A percentile compares a stretch with the other conserved stretches of the same genome.
Evolutionary conservation across 495 filamentous ascomycete species (phyloP).

Genomic region (Penicillium goetzii): DNA sequence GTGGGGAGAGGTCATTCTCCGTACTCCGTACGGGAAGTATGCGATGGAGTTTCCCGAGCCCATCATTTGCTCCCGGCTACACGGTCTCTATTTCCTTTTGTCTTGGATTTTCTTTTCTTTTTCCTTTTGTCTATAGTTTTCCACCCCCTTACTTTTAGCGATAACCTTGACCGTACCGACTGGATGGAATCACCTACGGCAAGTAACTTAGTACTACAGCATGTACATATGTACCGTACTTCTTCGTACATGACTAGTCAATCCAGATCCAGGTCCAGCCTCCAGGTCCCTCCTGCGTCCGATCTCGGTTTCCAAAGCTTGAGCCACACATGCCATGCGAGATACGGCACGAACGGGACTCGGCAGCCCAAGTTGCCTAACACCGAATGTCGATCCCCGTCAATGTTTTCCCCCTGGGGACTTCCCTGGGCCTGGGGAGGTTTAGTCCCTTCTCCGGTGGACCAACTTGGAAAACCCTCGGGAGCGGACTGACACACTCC

Average conservation of each 20-base stretch:
- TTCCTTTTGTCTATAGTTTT: neutral
- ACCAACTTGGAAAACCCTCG: neutral
- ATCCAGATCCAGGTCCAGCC: neutral
- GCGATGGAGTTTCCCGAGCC: slow-evolving; percentile 1
- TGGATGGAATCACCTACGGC: neutral
- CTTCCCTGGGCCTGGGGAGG: neutral
- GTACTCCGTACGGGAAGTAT: slow-evolving; percentile 1
- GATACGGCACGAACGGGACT: slow-evolving; percentile 31
- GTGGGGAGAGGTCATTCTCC: neutral
- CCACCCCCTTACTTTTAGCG: neutral
- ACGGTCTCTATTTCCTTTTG: neutral
- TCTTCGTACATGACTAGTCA: neutral
- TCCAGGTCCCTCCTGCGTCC: neutral
- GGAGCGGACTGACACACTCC: neutral
- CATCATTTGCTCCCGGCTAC: slow-evolving; percentile 6
- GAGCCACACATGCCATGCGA: slow-evolving; percentile 28
- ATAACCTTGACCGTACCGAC: slow-evolving; percentile 2
- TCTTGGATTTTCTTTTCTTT: neutral
- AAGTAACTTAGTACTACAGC: neutral
- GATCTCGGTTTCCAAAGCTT: slow-evolving; percentile 16
- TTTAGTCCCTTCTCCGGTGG: slow-evolving; percentile 7
- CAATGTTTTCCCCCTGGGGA: slow-evolving; percentile 3
- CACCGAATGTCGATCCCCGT: slow-evolving; percentile 20
- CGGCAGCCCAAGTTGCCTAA: slow-evolving; percentile 26
- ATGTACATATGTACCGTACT: neutral